Percentiles rank a stretch among this genome's conserved stretches.
Conservation (phyloP, 805 yeast genomes). For the Metschnikowia gruessii region DNA sequence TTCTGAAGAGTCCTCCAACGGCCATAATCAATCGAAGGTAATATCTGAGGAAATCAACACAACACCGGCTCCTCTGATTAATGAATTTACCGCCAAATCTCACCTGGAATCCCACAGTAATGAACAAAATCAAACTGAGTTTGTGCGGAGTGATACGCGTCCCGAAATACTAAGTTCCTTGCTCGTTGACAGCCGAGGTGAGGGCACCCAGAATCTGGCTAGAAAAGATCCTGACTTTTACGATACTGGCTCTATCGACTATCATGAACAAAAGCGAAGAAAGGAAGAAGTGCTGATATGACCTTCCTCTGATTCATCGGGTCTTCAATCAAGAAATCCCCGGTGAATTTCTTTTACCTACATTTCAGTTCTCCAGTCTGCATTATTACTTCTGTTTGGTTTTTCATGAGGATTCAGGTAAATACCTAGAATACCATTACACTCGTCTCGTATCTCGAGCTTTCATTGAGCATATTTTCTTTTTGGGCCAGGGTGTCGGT, state of each 20-base stretch:
- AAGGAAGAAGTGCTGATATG: constrained; percentile 12
- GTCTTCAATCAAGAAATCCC: not conserved
- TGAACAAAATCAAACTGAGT: not conserved
- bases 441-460: too few relatives aligned
- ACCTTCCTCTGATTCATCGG: not conserved
- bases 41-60: not conserved
- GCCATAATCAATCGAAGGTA: not conserved
- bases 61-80: not conserved
- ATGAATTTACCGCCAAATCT: not conserved
- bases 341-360: not conserved
- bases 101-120: not conserved
- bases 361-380: not conserved
- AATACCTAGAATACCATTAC: too few relatives aligned
- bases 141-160: not conserved
- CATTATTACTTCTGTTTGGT: not conserved
- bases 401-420: not conserved
- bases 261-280: constrained; percentile 7
- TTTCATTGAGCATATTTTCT: too few relatives aligned
- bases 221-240: constrained; percentile 2
- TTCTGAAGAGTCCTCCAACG: not conserved
- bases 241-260: constrained; percentile 2
- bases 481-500: too few relatives aligned
- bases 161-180: not conserved
- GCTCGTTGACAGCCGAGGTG: not conserved
- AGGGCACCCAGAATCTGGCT: not conserved